Evolutionary conservation across 176 grass and related monocot species (phyloP), one percentile per base, ranked within the genome.

Genomic region (Avena insularis): DNA sequence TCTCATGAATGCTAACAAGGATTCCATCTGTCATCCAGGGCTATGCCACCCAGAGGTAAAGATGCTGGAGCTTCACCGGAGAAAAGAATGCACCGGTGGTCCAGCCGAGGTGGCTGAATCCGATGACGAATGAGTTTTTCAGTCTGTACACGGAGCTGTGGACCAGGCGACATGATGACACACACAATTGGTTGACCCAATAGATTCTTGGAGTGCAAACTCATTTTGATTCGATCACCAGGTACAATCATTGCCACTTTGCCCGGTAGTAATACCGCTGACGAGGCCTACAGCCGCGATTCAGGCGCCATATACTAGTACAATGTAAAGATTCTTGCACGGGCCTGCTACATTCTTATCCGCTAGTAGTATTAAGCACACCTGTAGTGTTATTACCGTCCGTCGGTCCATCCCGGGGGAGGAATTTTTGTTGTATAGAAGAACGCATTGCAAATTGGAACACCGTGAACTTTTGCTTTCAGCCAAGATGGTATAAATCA

Each of bases 31-130:
- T 48, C 12, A 73, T 71, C 76, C 86, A 97, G 97, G 97, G 63
- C 86, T 99, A 58, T 99, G 97, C 87, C 79, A 95, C 17, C 94
- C 94, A 48, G 97, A 94, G 59, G 90, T 88, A 33, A 99, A 97
- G 89, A 97, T 99, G 97, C 83, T 93, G 38, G 87, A 99, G 86
- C 97, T 99, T 71, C 97, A 99, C 80, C 80, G 78, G 88, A 90
- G 89, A 62, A 93, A 93, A 86, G 89, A 94, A 59, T 99, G 97
- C 73, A 92, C 87, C 9, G 92, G 94, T 73, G 87, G 87, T 55
- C 82, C 94, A 61, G 81, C 83, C 50, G 87, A 80, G 58, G 60
- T 86, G 14, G 83, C 89, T 1, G 88, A 86, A 27, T 80, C 87
- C 9, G 89, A 91, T 35, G 85, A 82, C 83, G 81, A 79, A 88